Conservation (phyloP, 2,329 filamentous ascomycete genomes). For the Trichoderma asperellum region DNA sequence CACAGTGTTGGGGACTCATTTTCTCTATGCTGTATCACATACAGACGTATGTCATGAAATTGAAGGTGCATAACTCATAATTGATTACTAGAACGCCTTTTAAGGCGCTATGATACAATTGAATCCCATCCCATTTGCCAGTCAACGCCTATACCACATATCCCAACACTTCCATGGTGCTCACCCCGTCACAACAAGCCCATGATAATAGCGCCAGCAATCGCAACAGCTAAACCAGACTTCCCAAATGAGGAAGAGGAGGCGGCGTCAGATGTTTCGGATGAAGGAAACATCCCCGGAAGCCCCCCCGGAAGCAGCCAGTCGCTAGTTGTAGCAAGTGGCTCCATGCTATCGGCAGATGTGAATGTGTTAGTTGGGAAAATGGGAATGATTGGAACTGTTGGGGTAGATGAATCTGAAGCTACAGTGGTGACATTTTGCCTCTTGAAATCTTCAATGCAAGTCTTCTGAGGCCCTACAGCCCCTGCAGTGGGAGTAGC, state of each 20-base stretch:
- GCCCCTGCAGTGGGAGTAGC: neutral
- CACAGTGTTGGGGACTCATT: neutral
- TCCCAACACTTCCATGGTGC: neutral
- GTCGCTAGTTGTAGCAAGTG: neutral
- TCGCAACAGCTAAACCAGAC: slow-evolving; percentile 35
- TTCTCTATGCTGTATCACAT: neutral
- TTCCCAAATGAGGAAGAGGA: slow-evolving; percentile 37
- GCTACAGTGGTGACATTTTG: neutral
- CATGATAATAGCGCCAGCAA: slow-evolving; percentile 39
- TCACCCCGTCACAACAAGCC: slow-evolving; percentile 36
- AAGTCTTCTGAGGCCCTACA: neutral
- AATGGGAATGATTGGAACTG: neutral
- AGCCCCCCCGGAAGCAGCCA: neutral
- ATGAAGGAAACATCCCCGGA: slow-evolving; percentile 25
- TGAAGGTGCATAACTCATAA: slow-evolving; percentile 13
- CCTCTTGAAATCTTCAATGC: neutral
- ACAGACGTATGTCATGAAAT: neutral
- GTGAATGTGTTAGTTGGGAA: neutral
- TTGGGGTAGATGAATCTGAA: neutral
- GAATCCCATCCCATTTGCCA: neutral
- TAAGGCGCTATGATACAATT: slow-evolving; percentile 7
- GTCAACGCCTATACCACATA: neutral
- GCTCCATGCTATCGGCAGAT: neutral
- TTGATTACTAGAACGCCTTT: neutral
- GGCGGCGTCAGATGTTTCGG: slow-evolving; percentile 33